A percentile compares a stretch with the other conserved stretches of the same genome.
phyloP scores from a whole-genome alignment of 805 yeast species.

The Wickerhamomyces xylosicus region DNA sequence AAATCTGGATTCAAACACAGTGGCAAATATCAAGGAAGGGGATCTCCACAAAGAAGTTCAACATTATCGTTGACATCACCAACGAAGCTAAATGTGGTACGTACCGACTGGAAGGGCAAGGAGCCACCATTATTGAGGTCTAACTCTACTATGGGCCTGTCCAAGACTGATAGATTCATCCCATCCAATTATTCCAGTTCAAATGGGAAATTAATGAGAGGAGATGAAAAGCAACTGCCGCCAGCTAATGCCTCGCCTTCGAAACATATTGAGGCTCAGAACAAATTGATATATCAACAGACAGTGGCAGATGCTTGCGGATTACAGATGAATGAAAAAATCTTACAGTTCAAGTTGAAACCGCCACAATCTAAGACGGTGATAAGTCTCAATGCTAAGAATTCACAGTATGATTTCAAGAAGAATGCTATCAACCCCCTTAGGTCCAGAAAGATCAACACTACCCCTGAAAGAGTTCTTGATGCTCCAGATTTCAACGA shows the following conservation, averaged over 20 bases:
- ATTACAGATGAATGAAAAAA: slow-evolving; percentile 67
- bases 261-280: slow-evolving; percentile 31
- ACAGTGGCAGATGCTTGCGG: slow-evolving; percentile 96
- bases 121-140: slow-evolving; percentile 13
- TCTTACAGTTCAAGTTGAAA: slow-evolving; percentile 75
- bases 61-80: slow-evolving; percentile 34
- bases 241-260: slow-evolving; percentile 38
- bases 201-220: slow-evolving; percentile 32
- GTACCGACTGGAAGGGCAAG: slow-evolving; percentile 24
- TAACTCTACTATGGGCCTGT: slow-evolving; percentile 15
- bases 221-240: slow-evolving; percentile 22
- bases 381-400: slow-evolving; percentile 13
- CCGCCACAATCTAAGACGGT: slow-evolving; percentile 47
- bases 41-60: slow-evolving; percentile 17
- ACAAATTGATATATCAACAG: slow-evolving; percentile 45
- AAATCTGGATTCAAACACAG: not conserved
- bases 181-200: slow-evolving; percentile 45
- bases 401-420: slow-evolving; percentile 16
- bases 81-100: slow-evolving; percentile 33
- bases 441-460: slow-evolving; percentile 67
- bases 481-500: slow-evolving; percentile 95
- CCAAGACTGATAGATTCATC: slow-evolving; percentile 45
- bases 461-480: slow-evolving; percentile 84
- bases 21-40: slow-evolving; percentile 5
- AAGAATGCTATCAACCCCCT: slow-evolving; percentile 43